These are phyloP conservation scores for Xerocomellus amylosporus DNA, from an alignment of 768 basidiomycete genomes.

Conservation along the genomic window DNA sequence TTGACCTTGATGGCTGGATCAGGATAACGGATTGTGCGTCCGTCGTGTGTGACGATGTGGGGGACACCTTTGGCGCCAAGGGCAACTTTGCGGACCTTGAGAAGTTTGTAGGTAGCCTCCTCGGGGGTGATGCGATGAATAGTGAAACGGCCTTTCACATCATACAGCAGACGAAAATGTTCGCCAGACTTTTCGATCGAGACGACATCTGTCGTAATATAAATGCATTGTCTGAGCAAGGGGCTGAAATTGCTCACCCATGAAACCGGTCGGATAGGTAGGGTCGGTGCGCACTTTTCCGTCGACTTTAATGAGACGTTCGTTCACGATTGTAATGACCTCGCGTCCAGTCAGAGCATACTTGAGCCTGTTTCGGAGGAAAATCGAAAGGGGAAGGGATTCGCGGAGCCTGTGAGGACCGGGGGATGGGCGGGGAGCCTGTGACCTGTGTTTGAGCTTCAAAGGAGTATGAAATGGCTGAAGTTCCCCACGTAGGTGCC, in stretches of 20 bases:
- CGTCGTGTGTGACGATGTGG: constrained; percentile 97
- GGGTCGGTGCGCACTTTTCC: constrained; percentile 97
- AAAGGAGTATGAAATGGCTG: background rate
- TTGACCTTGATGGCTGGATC: constrained; percentile 94
- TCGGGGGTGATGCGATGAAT: constrained; percentile 99
- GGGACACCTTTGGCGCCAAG: constrained; percentile 93
- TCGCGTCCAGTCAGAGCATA: constrained; percentile 97
- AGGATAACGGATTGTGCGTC: constrained; percentile 99
- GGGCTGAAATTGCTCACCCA: constrained; percentile 57
- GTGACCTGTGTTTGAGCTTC: constrained; percentile 12
- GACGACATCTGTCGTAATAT: constrained; percentile 70
- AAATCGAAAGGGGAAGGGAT: constrained; percentile 94
- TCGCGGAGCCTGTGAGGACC: constrained; percentile 99
- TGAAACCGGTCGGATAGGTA: constrained; percentile 96
- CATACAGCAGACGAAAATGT: constrained; percentile 99
- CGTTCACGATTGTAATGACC: constrained; percentile 91
- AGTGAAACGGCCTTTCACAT: constrained; percentile 99
- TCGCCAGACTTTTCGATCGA: constrained; percentile 98
- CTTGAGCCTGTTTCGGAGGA: constrained; percentile 98
- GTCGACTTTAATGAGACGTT: constrained; percentile 98
- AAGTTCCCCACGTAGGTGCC: constrained; percentile 77
- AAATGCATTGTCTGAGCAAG: background rate
- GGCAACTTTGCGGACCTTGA: constrained; percentile 89
- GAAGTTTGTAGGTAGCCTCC: constrained; percentile 95
- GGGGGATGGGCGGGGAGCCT: constrained; percentile 96